phyloP scores from a whole-genome alignment of 208 protist genomes.

The Acanthamoeba triangularis region DNA sequence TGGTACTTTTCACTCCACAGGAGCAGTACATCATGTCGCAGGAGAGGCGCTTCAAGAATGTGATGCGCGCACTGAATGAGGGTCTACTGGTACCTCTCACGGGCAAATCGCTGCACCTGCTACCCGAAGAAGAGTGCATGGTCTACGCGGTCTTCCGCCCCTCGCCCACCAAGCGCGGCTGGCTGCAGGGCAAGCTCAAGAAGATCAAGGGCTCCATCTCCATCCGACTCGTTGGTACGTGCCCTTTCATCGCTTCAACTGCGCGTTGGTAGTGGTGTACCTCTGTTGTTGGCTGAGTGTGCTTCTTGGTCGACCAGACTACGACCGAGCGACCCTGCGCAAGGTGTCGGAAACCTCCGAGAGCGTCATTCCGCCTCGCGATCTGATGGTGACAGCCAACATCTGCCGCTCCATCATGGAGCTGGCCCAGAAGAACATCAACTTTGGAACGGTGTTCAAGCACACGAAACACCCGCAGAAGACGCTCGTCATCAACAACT shows the following conservation, averaged over 20 bases:
- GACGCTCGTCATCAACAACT: slow-evolving; percentile 87
- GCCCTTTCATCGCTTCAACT: neutral
- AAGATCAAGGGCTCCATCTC: slow-evolving; percentile 83
- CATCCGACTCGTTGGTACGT: slow-evolving; percentile 55
- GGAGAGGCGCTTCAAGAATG: slow-evolving; percentile 49
- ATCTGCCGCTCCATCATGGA: slow-evolving; percentile 86
- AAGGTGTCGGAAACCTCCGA: slow-evolving; percentile 39
- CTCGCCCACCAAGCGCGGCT: slow-evolving; percentile 76
- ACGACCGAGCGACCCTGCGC: slow-evolving; percentile 22
- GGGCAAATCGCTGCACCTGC: slow-evolving; percentile 64
- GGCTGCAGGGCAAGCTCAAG: slow-evolving; percentile 81
- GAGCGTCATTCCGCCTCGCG: slow-evolving; percentile 26
- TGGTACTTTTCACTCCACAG: neutral
- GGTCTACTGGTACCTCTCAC: slow-evolving; percentile 62
- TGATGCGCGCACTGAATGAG: slow-evolving; percentile 49
- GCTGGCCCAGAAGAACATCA: slow-evolving; percentile 88
- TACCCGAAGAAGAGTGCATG: slow-evolving; percentile 73
- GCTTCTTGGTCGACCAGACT: neutral
- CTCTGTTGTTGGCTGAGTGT: neutral
- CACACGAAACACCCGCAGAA: slow-evolving; percentile 75
- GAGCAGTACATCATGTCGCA: slow-evolving; percentile 71
- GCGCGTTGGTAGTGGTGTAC: neutral
- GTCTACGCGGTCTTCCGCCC: slow-evolving; percentile 82
- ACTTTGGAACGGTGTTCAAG: slow-evolving; percentile 87
- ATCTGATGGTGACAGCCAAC: slow-evolving; percentile 80